phyloP scores from a whole-genome alignment of 805 yeast genomes.

The Blastobotrys attinorum region DNA sequence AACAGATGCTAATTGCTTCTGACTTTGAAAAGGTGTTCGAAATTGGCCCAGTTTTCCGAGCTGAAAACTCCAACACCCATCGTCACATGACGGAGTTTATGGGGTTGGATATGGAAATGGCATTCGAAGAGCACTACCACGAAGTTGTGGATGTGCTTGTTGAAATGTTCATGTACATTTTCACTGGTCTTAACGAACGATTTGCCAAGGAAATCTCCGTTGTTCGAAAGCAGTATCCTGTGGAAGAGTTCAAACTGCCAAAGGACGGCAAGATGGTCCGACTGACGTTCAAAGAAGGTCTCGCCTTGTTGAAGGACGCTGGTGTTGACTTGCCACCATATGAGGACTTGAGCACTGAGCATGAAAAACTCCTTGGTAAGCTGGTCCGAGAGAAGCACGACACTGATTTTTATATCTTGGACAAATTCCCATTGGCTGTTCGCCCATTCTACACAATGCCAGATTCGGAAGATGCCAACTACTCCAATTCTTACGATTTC shows the following conservation, averaged over 20 bases:
- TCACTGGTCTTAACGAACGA: conserved; percentile 72
- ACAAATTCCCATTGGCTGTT: conserved; percentile 93
- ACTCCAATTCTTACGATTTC: conserved; percentile 97
- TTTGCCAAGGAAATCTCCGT: conserved; percentile 77
- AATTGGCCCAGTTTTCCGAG: conserved; percentile 97
- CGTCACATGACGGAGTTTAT: conserved; percentile 99
- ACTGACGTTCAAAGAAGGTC: conserved; percentile 85
- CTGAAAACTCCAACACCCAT: conserved; percentile 98
- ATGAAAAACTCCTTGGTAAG: conserved; percentile 88
- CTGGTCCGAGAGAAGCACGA: conserved; percentile 88
- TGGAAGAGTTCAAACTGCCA: conserved; percentile 94
- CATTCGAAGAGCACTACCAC: conserved; percentile 96
- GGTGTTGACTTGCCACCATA: conserved; percentile 74
- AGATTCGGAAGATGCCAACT: conserved; percentile 81
- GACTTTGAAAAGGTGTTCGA: conserved; percentile 96
- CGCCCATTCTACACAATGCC: conserved; percentile 99
- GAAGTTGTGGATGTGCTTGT: conserved; percentile 62
- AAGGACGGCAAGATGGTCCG: conserved; percentile 89
- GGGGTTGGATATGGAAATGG: conserved; percentile 97
- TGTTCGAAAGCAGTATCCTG: conserved; percentile 93
- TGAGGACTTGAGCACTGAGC: conserved; percentile 89
- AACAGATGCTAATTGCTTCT: conserved; percentile 96
- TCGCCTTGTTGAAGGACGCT: conserved; percentile 72
- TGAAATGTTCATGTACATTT: conserved; percentile 81
- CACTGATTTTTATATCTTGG: conserved; percentile 96